Evolutionary conservation across 2,329 filamentous ascomycete genomes (phyloP).

Genomic region (Cladorrhinum sp.): DNA sequence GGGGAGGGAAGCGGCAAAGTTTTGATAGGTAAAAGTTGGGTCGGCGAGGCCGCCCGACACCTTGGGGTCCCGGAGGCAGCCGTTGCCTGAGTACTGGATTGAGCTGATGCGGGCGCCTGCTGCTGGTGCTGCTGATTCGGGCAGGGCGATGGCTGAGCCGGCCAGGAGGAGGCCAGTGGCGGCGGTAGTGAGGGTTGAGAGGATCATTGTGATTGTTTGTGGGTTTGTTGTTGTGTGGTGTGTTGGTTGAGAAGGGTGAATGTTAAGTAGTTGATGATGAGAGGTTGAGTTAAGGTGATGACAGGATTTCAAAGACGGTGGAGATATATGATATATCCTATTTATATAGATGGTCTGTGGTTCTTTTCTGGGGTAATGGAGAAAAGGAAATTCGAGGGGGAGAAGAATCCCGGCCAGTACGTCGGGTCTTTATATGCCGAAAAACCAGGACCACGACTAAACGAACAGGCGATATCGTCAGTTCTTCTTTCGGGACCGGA

Average conservation of each 20-base stretch:
- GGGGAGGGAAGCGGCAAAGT: slow-evolving; percentile 29
- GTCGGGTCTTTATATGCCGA: not conserved
- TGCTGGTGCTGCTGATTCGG: slow-evolving; percentile 21
- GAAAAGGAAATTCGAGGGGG: too few species aligned
- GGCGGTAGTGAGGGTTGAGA: slow-evolving; percentile 24
- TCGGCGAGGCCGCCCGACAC: slow-evolving; percentile 33
- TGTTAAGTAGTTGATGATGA: not conserved
- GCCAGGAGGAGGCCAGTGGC: slow-evolving; percentile 24
- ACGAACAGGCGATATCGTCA: not conserved
- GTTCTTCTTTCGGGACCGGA: not conserved
- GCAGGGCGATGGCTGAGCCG: slow-evolving; percentile 15
- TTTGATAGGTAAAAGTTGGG: slow-evolving; percentile 26
- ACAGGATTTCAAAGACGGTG: not conserved
- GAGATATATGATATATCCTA: not conserved
- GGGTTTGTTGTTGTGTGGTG: not conserved
- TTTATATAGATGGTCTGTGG: not conserved
- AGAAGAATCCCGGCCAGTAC: not conserved
- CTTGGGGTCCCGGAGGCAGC: slow-evolving; percentile 35
- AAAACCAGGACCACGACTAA: not conserved
- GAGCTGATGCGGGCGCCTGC: slow-evolving; percentile 32
- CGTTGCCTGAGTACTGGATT: slow-evolving; percentile 37
- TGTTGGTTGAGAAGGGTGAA: not conserved
- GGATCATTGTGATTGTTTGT: slow-evolving; percentile 18
- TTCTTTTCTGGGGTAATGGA: slow-evolving; percentile 1
- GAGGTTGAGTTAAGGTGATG: not conserved